Percentiles rank a stretch among this genome's conserved stretches.
Evolutionary conservation across 257 asterid genomes (phyloP).

Genomic region (Asclepias syriaca): DNA sequence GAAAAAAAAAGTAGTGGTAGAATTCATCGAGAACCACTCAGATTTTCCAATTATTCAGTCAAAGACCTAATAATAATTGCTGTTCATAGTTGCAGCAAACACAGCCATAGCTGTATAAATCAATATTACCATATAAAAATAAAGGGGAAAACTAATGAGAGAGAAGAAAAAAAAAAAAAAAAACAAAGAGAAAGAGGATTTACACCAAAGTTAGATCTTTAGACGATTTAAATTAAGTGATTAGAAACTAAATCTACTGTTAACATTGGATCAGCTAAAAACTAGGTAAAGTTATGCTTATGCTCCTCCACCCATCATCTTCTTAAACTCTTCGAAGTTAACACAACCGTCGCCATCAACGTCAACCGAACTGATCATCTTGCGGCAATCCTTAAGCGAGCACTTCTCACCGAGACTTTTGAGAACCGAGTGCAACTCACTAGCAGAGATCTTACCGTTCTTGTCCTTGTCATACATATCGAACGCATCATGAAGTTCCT

Average conservation of each 20-base stretch:
- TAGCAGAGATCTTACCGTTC: conserved; percentile 76
- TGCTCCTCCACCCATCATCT: conserved; percentile 54
- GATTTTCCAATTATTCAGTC: neutral
- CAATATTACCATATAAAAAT: neutral
- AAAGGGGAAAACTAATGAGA: neutral
- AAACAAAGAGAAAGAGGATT: neutral
- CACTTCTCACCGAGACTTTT: conserved; percentile 68
- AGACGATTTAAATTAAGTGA: conserved; percentile 4
- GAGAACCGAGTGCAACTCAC: conserved; percentile 62
- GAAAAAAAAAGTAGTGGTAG: neutral
- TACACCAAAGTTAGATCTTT: neutral
- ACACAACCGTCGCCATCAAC: conserved; percentile 92
- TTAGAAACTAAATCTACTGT: conserved; percentile 16
- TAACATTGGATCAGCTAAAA: neutral
- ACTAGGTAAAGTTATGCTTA: conserved; percentile 17
- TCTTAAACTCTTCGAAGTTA: conserved; percentile 79
- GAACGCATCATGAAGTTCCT: conserved; percentile 76
- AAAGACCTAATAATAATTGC: neutral
- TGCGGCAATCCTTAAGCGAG: conserved; percentile 62
- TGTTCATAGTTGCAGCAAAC: neutral
- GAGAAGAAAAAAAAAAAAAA: too few species aligned
- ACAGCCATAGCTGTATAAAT: neutral
- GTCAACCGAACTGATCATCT: conserved; percentile 71
- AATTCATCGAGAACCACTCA: neutral
- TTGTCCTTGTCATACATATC: conserved; percentile 68